A percentile compares a stretch with the other conserved stretches of the same genome.
phyloP scores from a whole-genome alignment of 2,329 filamentous ascomycete species.

The Neobulgaria alba region DNA sequence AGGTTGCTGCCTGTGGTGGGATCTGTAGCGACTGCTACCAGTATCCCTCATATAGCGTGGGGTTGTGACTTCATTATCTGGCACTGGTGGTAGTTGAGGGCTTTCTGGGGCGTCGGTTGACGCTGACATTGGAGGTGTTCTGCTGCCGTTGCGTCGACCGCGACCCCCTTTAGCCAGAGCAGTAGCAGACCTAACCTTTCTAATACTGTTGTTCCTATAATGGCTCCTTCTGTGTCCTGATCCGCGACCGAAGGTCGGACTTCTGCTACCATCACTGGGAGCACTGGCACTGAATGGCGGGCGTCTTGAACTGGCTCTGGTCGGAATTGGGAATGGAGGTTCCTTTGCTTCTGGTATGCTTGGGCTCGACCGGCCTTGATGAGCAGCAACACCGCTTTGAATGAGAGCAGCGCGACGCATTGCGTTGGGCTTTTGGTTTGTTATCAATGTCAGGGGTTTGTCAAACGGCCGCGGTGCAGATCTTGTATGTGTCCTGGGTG shows the following conservation, averaged over 20 bases:
- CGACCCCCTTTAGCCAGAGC: slow-evolving; percentile 51
- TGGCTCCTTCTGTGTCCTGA: slow-evolving; percentile 36
- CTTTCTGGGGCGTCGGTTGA: slow-evolving; percentile 62
- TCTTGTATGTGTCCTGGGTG: slow-evolving; percentile 14
- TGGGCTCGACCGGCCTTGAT: slow-evolving; percentile 57
- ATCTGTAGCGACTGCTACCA: slow-evolving; percentile 35
- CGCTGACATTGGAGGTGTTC: slow-evolving; percentile 57
- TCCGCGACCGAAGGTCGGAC: slow-evolving; percentile 59
- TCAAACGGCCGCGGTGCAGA: slow-evolving; percentile 22
- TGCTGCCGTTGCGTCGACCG: slow-evolving; percentile 43
- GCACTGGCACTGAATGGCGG: slow-evolving; percentile 56
- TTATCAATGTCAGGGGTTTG: slow-evolving; percentile 24
- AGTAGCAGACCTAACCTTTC: slow-evolving; percentile 79
- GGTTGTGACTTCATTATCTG: slow-evolving; percentile 59
- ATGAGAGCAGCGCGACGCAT: slow-evolving; percentile 76
- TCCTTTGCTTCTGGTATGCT: slow-evolving; percentile 50
- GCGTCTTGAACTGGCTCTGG: slow-evolving; percentile 76
- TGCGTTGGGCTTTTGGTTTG: slow-evolving; percentile 34
- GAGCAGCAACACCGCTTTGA: slow-evolving; percentile 65
- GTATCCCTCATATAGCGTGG: slow-evolving; percentile 37
- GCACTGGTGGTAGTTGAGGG: slow-evolving; percentile 63
- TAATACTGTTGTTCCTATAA: slow-evolving; percentile 54
- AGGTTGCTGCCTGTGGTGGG: slow-evolving; percentile 46
- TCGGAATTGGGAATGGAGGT: slow-evolving; percentile 89
- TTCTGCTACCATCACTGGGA: slow-evolving; percentile 63